These are phyloP conservation scores for Fulvia fulva DNA, from an alignment of 2,329 filamentous ascomycete genomes.

Conservation along the genomic window DNA sequence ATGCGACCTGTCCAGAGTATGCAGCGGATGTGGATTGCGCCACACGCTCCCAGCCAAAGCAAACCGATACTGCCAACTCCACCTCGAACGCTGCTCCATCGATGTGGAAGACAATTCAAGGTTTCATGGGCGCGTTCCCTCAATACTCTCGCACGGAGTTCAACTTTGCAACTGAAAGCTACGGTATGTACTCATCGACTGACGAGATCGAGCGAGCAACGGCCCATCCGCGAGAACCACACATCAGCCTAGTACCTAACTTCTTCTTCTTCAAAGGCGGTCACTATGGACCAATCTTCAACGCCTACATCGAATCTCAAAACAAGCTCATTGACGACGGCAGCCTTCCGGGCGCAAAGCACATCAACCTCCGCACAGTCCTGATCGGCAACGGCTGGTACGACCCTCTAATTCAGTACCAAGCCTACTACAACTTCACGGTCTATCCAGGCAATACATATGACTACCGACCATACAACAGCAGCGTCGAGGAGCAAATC, in stretches of 20 bases:
- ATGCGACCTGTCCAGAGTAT: conserved; percentile 22
- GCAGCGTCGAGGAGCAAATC: conserved; percentile 46
- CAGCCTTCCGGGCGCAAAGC: conserved; percentile 29
- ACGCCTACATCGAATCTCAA: conserved; percentile 30
- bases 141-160: conserved; percentile 28
- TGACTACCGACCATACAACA: conserved; percentile 52
- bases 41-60: conserved; percentile 53
- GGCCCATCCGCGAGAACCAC: too few species aligned
- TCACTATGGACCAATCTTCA: conserved; percentile 31
- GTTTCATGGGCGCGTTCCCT: conserved; percentile 59
- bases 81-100: conserved; percentile 53
- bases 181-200: conserved; percentile 12
- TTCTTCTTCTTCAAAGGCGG: conserved; percentile 6
- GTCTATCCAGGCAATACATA: conserved; percentile 56
- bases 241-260: too few species aligned
- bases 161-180: conserved; percentile 32
- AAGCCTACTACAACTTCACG: conserved; percentile 57
- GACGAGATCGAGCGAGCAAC: too few species aligned
- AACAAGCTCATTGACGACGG: conserved; percentile 39
- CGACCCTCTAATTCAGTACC: conserved; percentile 54
- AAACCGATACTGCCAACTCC: conserved; percentile 50
- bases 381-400: conserved; percentile 53
- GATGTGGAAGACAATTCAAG: conserved; percentile 60
- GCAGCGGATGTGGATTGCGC: conserved; percentile 42
- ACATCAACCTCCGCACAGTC: conserved; percentile 32